These are phyloP conservation scores for Phialocephala subalpina DNA, from an alignment of 2,329 filamentous ascomycete genomes.

Conservation along the genomic window DNA sequence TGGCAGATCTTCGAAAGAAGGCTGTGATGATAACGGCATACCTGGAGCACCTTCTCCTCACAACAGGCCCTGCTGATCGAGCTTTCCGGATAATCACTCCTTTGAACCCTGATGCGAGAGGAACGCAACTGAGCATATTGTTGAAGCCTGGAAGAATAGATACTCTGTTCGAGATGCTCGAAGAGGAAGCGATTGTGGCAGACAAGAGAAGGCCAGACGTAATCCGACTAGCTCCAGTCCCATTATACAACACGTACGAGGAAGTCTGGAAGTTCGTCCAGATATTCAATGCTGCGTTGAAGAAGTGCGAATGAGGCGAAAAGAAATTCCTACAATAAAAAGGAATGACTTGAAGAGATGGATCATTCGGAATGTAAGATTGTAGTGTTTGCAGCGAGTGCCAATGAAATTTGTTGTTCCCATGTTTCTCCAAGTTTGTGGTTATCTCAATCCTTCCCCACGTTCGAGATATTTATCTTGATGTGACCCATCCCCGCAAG, in stretches of 20 bases:
- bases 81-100: slow-evolving; percentile 54
- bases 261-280: slow-evolving; percentile 71
- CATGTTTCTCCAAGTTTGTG: neutral
- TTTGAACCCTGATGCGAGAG: slow-evolving; percentile 36
- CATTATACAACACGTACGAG: slow-evolving; percentile 81
- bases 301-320: slow-evolving; percentile 23
- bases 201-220: slow-evolving; percentile 89
- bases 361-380: neutral
- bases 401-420: neutral
- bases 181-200: slow-evolving; percentile 75
- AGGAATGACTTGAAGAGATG: neutral
- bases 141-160: slow-evolving; percentile 75
- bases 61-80: slow-evolving; percentile 42
- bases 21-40: slow-evolving; percentile 79
- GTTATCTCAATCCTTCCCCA: neutral
- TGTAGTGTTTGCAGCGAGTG: neutral
- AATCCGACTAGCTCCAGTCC: slow-evolving; percentile 82
- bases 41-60: slow-evolving; percentile 71
- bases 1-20: slow-evolving; percentile 73
- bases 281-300: slow-evolving; percentile 52
- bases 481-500: slow-evolving; percentile 13
- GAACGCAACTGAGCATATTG: slow-evolving; percentile 74
- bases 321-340: neutral
- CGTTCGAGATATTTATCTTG: neutral
- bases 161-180: slow-evolving; percentile 67